phyloP scores from a whole-genome alignment of 495 filamentous ascomycete species.

The Friedmanniomyces endolithicus region DNA sequence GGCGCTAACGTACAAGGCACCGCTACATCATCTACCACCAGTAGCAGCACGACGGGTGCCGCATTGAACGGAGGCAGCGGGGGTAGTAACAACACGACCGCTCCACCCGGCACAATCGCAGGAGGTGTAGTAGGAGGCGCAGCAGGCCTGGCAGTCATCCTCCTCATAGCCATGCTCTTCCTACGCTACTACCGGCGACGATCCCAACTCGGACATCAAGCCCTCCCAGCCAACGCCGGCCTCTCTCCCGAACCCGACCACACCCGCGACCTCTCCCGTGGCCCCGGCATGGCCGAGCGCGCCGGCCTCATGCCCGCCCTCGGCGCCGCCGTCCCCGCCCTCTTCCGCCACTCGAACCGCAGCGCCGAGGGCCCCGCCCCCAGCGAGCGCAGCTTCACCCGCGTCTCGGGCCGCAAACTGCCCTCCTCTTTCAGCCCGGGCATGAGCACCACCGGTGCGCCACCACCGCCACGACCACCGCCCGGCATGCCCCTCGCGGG shows the following conservation, averaged over 20 bases:
- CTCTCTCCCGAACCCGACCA: background rate
- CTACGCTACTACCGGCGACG: constrained; percentile 22
- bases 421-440: constrained; percentile 20
- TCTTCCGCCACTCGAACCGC: constrained; percentile 17
- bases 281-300: constrained; percentile 19
- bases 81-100: constrained; percentile 3
- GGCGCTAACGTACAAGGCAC: background rate
- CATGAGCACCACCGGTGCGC: constrained; percentile 11
- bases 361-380: constrained; percentile 1
- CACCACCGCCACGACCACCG: too few relatives aligned
- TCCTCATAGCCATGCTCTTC: constrained; percentile 20
- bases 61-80: background rate
- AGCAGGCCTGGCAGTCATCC: constrained; percentile 20
- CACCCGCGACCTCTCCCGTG: background rate
- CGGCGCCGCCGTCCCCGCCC: constrained; percentile 14
- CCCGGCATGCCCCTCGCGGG: constrained; percentile 2
- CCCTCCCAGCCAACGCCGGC: constrained; percentile 10
- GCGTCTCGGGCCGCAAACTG: constrained; percentile 22
- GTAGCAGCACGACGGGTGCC: background rate
- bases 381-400: constrained; percentile 18
- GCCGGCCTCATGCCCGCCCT: constrained; percentile 12
- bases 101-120: constrained; percentile 19
- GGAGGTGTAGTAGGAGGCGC: constrained; percentile 24
- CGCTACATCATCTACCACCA: background rate
- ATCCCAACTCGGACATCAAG: constrained; percentile 9